A percentile compares a stretch with the other conserved stretches of the same genome.
These are phyloP conservation scores for Gymnopilus junonius DNA, from an alignment of 768 basidiomycete species.

Conservation along the genomic window DNA sequence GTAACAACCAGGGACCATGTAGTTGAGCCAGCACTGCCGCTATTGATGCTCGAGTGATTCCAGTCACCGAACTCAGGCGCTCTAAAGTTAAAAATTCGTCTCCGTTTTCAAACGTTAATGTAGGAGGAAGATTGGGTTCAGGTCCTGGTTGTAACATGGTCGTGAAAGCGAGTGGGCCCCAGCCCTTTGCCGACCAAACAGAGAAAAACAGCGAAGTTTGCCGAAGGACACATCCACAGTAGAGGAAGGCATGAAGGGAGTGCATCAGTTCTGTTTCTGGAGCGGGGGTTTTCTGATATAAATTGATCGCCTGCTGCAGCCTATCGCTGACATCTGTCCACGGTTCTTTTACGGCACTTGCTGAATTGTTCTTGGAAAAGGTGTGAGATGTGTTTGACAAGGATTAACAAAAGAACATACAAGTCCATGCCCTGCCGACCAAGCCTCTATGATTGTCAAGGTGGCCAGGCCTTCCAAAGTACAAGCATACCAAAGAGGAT, in stretches of 20 bases:
- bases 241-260: slow-evolving; percentile 69
- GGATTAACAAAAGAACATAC: slow-evolving; percentile 46
- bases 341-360: slow-evolving; percentile 60
- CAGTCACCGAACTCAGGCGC: slow-evolving; percentile 68
- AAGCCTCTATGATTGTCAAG: slow-evolving; percentile 79
- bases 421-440: slow-evolving; percentile 74
- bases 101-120: slow-evolving; percentile 49
- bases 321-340: slow-evolving; percentile 81
- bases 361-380: slow-evolving; percentile 54
- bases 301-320: slow-evolving; percentile 60
- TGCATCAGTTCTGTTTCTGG: slow-evolving; percentile 61
- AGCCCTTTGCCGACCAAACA: slow-evolving; percentile 86
- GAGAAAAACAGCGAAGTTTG: slow-evolving; percentile 77
- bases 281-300: slow-evolving; percentile 66
- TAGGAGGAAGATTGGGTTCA: slow-evolving; percentile 62
- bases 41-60: slow-evolving; percentile 72
- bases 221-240: slow-evolving; percentile 69
- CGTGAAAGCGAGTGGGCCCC: slow-evolving; percentile 79
- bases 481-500: slow-evolving; percentile 89
- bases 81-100: slow-evolving; percentile 59
- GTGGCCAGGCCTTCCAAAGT: slow-evolving; percentile 87
- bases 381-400: neutral
- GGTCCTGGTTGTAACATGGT: slow-evolving; percentile 73
- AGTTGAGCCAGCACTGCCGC: slow-evolving; percentile 67
- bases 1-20: slow-evolving; percentile 88